These are phyloP conservation scores for Panaeolus cyanescens DNA, from an alignment of 768 basidiomycete species.

Conservation along the genomic window DNA sequence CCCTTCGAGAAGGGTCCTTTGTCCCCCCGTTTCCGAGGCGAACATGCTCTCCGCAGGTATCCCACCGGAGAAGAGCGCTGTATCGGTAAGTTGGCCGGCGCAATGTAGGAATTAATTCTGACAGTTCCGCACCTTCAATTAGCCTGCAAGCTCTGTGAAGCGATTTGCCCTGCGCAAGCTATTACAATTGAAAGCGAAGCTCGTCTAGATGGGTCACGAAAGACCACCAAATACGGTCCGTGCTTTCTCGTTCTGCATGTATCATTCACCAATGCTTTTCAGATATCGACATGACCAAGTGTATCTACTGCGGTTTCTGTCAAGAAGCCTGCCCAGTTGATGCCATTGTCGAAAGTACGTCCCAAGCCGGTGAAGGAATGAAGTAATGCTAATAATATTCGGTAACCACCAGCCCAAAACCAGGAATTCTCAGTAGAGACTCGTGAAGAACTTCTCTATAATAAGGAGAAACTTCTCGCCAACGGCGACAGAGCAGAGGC, in stretches of 20 bases:
- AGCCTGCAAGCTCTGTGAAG: slow-evolving; percentile 99
- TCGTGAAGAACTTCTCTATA: slow-evolving; percentile 96
- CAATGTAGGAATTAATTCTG: background rate
- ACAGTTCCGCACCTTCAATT: slow-evolving; percentile 9
- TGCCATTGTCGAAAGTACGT: slow-evolving; percentile 97
- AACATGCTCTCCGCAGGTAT: slow-evolving; percentile 95
- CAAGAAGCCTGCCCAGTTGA: slow-evolving; percentile 99
- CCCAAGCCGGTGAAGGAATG: slow-evolving; percentile 2
- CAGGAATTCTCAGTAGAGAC: slow-evolving; percentile 98
- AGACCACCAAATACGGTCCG: slow-evolving; percentile 96
- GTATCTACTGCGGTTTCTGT: slow-evolving; percentile 99
- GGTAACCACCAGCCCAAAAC: slow-evolving; percentile 75
- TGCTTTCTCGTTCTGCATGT: slow-evolving; percentile 12
- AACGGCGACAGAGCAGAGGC: slow-evolving; percentile 97
- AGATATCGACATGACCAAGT: slow-evolving; percentile 99
- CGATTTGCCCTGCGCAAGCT: slow-evolving; percentile 98
- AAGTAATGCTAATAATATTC: slow-evolving; percentile 9
- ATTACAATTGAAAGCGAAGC: slow-evolving; percentile 99
- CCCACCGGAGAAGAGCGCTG: slow-evolving; percentile 98
- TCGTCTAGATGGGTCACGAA: slow-evolving; percentile 90
- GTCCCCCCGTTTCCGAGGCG: slow-evolving; percentile 97
- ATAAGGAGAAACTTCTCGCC: slow-evolving; percentile 97
- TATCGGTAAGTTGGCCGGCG: slow-evolving; percentile 69
- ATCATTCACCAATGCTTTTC: slow-evolving; percentile 7
- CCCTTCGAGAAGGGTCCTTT: slow-evolving; percentile 98